Evolutionary conservation across 768 basidiomycete species (phyloP).

Genomic region (Lactifluus subvellereus): DNA sequence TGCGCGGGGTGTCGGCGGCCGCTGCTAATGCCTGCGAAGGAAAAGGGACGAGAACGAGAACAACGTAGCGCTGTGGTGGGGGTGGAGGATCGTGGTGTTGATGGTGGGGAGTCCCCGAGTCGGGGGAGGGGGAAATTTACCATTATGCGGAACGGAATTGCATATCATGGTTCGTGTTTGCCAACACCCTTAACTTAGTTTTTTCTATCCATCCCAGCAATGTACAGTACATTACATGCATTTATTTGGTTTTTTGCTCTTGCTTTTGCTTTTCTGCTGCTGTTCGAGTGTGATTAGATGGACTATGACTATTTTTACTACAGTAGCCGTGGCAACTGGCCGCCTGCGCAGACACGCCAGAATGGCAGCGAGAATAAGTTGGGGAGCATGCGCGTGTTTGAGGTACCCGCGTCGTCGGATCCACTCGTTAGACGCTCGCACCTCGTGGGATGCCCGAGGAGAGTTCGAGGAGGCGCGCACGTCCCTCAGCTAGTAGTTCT

Average conservation of each 20-base stretch:
- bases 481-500: too few species aligned
- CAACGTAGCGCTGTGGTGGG: slow-evolving; percentile 6
- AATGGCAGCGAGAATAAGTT: too few species aligned
- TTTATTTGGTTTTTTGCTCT: slow-evolving; percentile 1
- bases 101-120: not conserved
- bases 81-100: not conserved
- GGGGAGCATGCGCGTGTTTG: too few species aligned
- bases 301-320: too few species aligned
- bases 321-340: too few species aligned
- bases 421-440: too few species aligned
- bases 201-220: slow-evolving; percentile 20
- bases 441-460: too few species aligned
- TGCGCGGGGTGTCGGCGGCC: slow-evolving; percentile 53
- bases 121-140: slow-evolving; percentile 31
- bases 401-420: too few species aligned
- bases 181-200: slow-evolving; percentile 26
- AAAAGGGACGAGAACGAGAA: not conserved
- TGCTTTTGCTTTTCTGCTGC: not conserved
- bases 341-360: too few species aligned
- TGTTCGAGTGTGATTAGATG: too few species aligned
- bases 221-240: slow-evolving; percentile 28
- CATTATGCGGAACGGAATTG: slow-evolving; percentile 52
- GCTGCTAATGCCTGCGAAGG: slow-evolving; percentile 34
- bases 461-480: too few species aligned
- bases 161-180: slow-evolving; percentile 49